phyloP scores from a whole-genome alignment of 768 basidiomycete species.

The Exidia glandulosa region DNA sequence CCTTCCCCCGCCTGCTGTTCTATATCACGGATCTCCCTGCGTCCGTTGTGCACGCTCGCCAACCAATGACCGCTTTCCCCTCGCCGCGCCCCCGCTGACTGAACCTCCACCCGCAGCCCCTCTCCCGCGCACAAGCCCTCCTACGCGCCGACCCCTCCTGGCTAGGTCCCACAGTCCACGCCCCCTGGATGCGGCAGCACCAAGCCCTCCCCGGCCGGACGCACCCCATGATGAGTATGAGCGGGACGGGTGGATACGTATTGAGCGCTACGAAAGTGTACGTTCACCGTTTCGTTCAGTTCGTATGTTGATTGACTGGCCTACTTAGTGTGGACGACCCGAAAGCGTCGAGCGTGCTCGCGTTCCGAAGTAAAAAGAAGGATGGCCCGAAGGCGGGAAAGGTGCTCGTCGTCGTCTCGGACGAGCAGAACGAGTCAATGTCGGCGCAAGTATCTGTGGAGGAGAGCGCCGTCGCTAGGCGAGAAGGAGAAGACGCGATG shows the following conservation, averaged over 20 bases:
- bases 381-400: no score
- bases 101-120: conserved; percentile 33
- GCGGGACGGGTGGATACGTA: conserved; percentile 81
- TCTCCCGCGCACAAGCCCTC: conserved; percentile 66
- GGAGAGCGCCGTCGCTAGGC: no score
- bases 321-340: conserved; percentile 51
- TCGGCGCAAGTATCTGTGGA: no score
- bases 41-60: no score
- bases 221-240: conserved; percentile 88
- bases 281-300: conserved; percentile 6
- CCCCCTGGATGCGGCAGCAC: neutral
- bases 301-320: neutral
- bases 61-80: neutral
- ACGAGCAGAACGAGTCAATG: no score
- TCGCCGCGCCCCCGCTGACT: neutral
- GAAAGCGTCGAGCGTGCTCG: conserved; percentile 43
- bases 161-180: conserved; percentile 43
- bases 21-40: no score
- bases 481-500: no score
- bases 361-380: no score
- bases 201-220: conserved; percentile 88
- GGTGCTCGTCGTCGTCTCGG: no score
- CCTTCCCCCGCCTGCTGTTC: no score
- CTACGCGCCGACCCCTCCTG: conserved; percentile 56
- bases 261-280: conserved; percentile 84